Base-by-base conservation (phyloP, 2,329 filamentous ascomycete species). In the Fusarium sp. region DNA sequence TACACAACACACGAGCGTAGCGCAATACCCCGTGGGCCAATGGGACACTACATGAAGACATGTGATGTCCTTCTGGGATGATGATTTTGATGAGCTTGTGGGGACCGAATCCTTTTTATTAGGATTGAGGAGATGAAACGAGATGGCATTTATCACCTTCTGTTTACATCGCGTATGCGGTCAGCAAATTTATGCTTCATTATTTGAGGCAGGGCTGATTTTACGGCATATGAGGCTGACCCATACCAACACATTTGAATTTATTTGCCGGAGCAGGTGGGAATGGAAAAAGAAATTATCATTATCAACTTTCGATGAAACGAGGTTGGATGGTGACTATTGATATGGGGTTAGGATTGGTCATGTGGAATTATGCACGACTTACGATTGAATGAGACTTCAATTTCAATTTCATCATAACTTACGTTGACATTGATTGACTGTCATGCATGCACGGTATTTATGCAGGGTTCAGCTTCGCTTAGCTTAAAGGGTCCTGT, bases 21-120 rank as follows among this genome's bases (percentile, higher is more conserved):
- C 65, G 46, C 66, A 76, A 52, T 76, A 76, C 53, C 60, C 75
- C 7, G 55, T 68, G 38, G 69, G 72, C 39, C 73, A 74, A 54
- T 77, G 63, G 71, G 62, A 53, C 18, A 41, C 38, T 31, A 42
- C 65, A 58, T 66, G 42, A 70, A 44, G 35, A 29, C 54, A 39
- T 41, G 52, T 22, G 39, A n/a, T 59, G 31, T 59, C 53, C 49
- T 49, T 45, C 42, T 46, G 18, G 25, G 39, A 68, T 42, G 56
- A 59, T 27, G 22, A 50, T 38, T 54, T 27, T 56, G 54, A 64
- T 57, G 56, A 58, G 46, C 47, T 11, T 64, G 54, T 70, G 56
- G 65, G 25, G 54, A 31, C 18, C 10, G 27, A 20, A 42, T 45
- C n/a, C 22, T 57, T 33, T 31, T 67, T 65, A 62, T 66, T 62